These are phyloP conservation scores for Effrenium voratum DNA, from an alignment of 73 alveolate genomes.

Conservation along the genomic window DNA sequence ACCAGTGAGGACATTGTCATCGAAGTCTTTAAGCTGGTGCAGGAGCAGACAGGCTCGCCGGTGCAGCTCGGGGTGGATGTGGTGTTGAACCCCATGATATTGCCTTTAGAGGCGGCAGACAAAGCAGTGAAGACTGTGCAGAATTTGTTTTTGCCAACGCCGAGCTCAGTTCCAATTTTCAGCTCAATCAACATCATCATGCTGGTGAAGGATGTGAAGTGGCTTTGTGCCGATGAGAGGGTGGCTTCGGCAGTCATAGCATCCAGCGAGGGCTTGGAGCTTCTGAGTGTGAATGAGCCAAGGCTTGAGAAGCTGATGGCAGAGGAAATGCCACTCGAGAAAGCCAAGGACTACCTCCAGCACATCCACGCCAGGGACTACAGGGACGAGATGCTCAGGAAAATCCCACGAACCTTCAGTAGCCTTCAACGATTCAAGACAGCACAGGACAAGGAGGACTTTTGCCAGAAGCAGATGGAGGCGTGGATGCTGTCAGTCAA, in stretches of 20 bases:
- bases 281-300: constrained; percentile 43
- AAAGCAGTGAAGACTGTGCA: constrained; percentile 26
- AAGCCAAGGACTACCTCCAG: constrained; percentile 38
- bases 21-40: constrained; percentile 18
- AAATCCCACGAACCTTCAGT: constrained; percentile 35
- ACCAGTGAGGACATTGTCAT: constrained; percentile 31
- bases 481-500: constrained; percentile 28
- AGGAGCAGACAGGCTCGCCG: constrained; percentile 37
- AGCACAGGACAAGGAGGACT: constrained; percentile 23
- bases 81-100: constrained; percentile 34
- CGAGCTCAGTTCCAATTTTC: constrained; percentile 30
- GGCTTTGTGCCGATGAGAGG: constrained; percentile 41
- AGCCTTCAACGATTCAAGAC: not conserved
- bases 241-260: constrained; percentile 32
- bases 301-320: constrained; percentile 42
- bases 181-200: constrained; percentile 15
- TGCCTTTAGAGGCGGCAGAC: constrained; percentile 37
- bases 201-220: constrained; percentile 34
- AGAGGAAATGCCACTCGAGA: constrained; percentile 35
- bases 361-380: constrained; percentile 40
- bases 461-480: constrained; percentile 45
- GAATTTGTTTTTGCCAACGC: constrained; percentile 27
- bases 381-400: constrained; percentile 43
- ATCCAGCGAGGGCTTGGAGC: constrained; percentile 48
- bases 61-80: constrained; percentile 13